Evolutionary conservation across 2,329 filamentous ascomycete genomes (phyloP).

Genomic region (Diplodia mutila): DNA sequence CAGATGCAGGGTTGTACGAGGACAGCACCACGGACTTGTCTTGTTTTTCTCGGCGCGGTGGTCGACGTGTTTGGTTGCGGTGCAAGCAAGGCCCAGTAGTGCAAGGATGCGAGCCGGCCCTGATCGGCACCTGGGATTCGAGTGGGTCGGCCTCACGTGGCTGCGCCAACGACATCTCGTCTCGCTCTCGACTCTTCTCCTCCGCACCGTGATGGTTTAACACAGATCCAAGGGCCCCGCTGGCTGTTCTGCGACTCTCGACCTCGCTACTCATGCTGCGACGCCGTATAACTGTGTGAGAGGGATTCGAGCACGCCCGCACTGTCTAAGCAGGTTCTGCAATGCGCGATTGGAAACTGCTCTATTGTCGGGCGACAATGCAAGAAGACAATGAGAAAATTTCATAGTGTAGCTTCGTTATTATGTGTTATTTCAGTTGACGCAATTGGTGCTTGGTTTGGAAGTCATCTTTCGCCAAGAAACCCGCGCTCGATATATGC

Average conservation of each 20-base stretch:
- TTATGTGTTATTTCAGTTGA: not conserved
- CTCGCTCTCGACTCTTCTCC: not conserved
- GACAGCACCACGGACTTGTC: too few species aligned
- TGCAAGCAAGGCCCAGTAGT: conserved; percentile 11
- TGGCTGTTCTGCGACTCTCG: not conserved
- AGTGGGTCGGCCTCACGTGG: not conserved
- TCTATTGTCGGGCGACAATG: conserved; percentile 10
- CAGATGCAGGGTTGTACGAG: not conserved
- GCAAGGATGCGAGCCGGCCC: conserved; percentile 6
- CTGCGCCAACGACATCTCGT: conserved; percentile 9
- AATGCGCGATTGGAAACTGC: not conserved
- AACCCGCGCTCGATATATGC: not conserved
- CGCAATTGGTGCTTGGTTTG: not conserved
- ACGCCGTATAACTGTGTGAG: conserved; percentile 18
- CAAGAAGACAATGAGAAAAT: not conserved
- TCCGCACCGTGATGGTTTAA: not conserved
- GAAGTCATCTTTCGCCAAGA: not conserved
- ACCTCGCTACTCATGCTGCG: not conserved
- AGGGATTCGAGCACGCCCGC: not conserved
- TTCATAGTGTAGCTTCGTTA: not conserved
- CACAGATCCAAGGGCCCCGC: conserved; percentile 15
- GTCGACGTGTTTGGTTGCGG: not conserved
- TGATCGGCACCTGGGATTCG: conserved; percentile 22
- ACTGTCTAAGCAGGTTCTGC: conserved; percentile 14
- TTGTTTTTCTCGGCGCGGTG: not conserved